Percentiles rank a stretch among this genome's conserved stretches.
Evolutionary conservation across 495 filamentous ascomycete species (phyloP).

Genomic region (Thozetella sp.): DNA sequence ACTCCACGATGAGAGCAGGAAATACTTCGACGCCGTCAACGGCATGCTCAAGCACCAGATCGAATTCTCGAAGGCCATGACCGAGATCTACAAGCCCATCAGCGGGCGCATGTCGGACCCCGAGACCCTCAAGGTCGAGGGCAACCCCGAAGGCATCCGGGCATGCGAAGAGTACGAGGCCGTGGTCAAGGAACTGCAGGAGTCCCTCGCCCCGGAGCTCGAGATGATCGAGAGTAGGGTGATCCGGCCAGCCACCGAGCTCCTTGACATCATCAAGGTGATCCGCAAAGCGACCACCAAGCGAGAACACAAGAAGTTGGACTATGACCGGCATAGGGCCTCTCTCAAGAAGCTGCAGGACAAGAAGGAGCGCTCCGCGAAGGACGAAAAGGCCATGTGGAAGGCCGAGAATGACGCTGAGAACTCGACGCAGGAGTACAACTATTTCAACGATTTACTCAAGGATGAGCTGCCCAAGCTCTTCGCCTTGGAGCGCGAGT

Average conservation of each 20-base stretch:
- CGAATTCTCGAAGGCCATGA: conserved; percentile 94
- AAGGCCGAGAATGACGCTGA: conserved; percentile 94
- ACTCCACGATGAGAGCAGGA: conserved; percentile 92
- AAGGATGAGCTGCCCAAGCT: conserved; percentile 95
- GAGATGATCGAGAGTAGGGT: conserved; percentile 97
- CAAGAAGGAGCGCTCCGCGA: conserved; percentile 94
- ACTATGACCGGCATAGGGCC: conserved; percentile 85
- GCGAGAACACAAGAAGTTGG: conserved; percentile 95
- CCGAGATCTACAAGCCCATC: conserved; percentile 97
- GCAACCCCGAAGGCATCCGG: conserved; percentile 90
- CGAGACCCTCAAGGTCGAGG: conserved; percentile 74
- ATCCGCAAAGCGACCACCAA: conserved; percentile 88
- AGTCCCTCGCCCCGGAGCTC: conserved; percentile 84
- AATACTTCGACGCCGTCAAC: conserved; percentile 97
- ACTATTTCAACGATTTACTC: conserved; percentile 94
- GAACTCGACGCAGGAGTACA: conserved; percentile 90
- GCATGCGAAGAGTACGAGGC: conserved; percentile 96
- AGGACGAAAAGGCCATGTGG: conserved; percentile 97
- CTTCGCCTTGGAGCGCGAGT: conserved; percentile 90
- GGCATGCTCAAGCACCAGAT: conserved; percentile 98
- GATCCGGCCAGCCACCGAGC: conserved; percentile 90
- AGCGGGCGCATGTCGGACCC: conserved; percentile 95
- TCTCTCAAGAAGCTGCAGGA: conserved; percentile 92
- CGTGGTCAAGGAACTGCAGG: conserved; percentile 88
- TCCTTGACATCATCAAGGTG: conserved; percentile 92